Evolutionary conservation across 768 basidiomycete species (phyloP).

Genomic region (Candolleomyces aberdarensis): DNA sequence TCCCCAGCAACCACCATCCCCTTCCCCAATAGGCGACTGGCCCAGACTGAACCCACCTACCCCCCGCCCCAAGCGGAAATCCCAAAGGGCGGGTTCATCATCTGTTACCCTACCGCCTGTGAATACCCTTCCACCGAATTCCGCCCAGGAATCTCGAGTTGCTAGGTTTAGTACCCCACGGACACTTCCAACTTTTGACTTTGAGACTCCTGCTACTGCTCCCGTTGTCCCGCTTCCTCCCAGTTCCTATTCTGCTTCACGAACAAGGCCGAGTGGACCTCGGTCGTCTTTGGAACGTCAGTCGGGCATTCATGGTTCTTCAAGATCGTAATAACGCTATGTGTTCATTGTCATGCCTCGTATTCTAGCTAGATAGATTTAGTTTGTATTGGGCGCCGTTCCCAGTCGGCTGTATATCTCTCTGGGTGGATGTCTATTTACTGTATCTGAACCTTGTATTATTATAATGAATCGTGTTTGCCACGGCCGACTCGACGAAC

Average conservation of each 20-base stretch:
- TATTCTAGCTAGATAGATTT: too few species aligned
- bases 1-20: constrained; percentile 20
- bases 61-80: constrained; percentile 22
- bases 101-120: not conserved
- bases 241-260: constrained; percentile 16
- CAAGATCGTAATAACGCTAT: too few species aligned
- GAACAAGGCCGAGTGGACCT: constrained; percentile 34
- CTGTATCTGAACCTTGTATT: not conserved
- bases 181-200: not conserved
- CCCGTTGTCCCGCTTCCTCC: not conserved
- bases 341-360: too few species aligned
- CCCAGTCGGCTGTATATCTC: too few species aligned
- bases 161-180: constrained; percentile 3
- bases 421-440: too few species aligned
- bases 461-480: too few species aligned
- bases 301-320: constrained; percentile 18
- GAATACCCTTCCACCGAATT: not conserved
- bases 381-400: too few species aligned
- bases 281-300: constrained; percentile 28
- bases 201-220: not conserved
- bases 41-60: constrained; percentile 38
- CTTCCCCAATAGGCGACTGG: constrained; percentile 53
- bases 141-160: not conserved
- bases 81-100: constrained; percentile 8
- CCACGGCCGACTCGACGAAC: too few species aligned